Evolutionary conservation across 441 rosid species (phyloP).

Genomic region (Corymbia calophylla): DNA sequence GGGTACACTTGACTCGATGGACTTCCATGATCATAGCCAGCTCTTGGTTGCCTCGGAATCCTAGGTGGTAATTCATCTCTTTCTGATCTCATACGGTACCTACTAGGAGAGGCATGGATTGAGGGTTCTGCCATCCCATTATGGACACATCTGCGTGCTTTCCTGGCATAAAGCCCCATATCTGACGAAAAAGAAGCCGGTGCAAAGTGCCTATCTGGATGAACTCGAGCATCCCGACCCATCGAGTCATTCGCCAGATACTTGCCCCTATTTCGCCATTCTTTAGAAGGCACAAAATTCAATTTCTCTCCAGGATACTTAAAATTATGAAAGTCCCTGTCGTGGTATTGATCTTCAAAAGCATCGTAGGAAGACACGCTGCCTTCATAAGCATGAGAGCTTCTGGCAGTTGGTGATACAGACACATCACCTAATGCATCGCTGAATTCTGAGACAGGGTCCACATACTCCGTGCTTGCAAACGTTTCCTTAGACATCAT

Average conservation of each 20-base stretch:
- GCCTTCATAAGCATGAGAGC: slow-evolving; percentile 42
- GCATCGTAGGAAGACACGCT: slow-evolving; percentile 48
- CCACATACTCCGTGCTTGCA: slow-evolving; percentile 22
- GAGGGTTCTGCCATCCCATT: neutral
- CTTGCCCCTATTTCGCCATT: slow-evolving; percentile 27
- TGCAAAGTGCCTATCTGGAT: neutral
- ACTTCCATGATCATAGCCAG: neutral
- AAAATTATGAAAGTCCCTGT: slow-evolving; percentile 12
- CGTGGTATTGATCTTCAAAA: slow-evolving; percentile 36
- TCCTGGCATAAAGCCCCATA: neutral
- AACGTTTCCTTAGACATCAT: slow-evolving; percentile 24
- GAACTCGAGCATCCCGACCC: neutral
- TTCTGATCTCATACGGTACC: neutral
- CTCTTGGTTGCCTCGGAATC: neutral
- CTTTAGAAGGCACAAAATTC: slow-evolving; percentile 23
- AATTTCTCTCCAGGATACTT: slow-evolving; percentile 5
- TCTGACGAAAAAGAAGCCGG: neutral
- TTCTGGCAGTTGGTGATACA: slow-evolving; percentile 39
- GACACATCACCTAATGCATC: slow-evolving; percentile 21
- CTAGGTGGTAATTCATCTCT: neutral
- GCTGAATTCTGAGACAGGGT: slow-evolving; percentile 41
- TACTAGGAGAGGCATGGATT: neutral
- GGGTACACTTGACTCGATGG: neutral
- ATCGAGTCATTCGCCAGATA: neutral
- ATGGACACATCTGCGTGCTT: neutral